These are phyloP conservation scores for Geotrichum phurueaensis DNA, from an alignment of 1,139 yeast genomes.

Conservation along the genomic window DNA sequence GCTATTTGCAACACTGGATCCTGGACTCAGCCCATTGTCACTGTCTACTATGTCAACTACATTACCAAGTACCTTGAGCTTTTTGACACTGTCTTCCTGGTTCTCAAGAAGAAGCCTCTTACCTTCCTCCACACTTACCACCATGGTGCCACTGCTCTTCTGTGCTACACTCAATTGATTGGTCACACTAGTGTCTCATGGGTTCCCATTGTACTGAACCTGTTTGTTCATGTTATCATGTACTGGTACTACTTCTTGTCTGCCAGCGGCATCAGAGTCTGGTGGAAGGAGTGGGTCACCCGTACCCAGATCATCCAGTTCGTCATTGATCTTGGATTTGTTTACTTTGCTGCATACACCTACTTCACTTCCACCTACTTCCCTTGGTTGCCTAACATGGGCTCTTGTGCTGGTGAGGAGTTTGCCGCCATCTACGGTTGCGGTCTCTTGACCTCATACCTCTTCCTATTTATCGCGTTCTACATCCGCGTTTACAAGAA, in stretches of 20 bases:
- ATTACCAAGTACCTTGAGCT: conserved; percentile 57
- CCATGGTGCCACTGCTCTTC: conserved; percentile 95
- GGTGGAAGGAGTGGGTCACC: conserved; percentile 99
- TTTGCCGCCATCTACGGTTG: conserved; percentile 90
- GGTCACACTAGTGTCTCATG: conserved; percentile 88
- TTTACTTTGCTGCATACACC: conserved; percentile 82
- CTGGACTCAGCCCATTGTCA: conserved; percentile 80
- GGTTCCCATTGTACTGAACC: conserved; percentile 87
- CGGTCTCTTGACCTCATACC: conserved; percentile 79
- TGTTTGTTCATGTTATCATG: conserved; percentile 94
- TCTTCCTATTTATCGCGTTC: conserved; percentile 86
- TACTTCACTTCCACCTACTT: conserved; percentile 39
- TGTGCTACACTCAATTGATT: conserved; percentile 88
- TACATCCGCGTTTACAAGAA: conserved; percentile 79
- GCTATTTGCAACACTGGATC: conserved; percentile 77
- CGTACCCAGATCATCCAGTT: conserved; percentile 94
- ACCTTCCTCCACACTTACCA: conserved; percentile 92
- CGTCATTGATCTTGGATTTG: conserved; percentile 79
- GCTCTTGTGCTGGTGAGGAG: conserved; percentile 88
- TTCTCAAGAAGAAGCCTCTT: conserved; percentile 79
- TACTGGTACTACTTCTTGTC: conserved; percentile 95
- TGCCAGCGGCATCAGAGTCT: conserved; percentile 89
- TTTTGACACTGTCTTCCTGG: conserved; percentile 86
- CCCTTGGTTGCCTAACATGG: conserved; percentile 66
- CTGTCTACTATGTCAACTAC: conserved; percentile 54